Conservation (phyloP, 2,329 filamentous ascomycete genomes). For the Fusarium anguioides region DNA sequence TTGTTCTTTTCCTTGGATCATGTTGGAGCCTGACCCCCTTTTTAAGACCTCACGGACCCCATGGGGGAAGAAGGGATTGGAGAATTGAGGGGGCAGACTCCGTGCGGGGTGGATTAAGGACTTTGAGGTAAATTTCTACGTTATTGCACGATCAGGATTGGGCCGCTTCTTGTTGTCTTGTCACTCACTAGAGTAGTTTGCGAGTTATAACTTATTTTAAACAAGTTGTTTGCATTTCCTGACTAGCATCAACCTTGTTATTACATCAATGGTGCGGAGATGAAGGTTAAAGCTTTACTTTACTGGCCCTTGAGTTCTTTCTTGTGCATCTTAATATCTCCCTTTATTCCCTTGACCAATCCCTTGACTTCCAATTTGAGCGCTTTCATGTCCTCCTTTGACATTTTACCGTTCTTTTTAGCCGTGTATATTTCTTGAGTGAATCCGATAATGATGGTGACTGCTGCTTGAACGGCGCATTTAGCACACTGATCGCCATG, state of each 20-base stretch:
- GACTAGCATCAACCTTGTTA: not conserved
- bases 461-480: slow-evolving; percentile 17
- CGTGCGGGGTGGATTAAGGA: too few relatives aligned
- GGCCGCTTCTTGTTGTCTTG: slow-evolving; percentile 5
- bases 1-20: not conserved
- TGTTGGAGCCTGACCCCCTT: not conserved
- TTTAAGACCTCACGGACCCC: not conserved
- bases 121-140: too few relatives aligned
- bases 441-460: slow-evolving; percentile 2
- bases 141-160: not conserved
- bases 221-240: not conserved
- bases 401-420: slow-evolving; percentile 28
- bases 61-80: slow-evolving; percentile 3
- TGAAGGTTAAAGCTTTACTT: not conserved
- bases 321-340: slow-evolving; percentile 5
- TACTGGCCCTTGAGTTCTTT: not conserved
- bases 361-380: slow-evolving; percentile 30
- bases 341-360: slow-evolving; percentile 19
- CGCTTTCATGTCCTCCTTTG: slow-evolving; percentile 30
- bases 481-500: slow-evolving; percentile 23
- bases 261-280: not conserved
- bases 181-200: not conserved
- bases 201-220: too few relatives aligned
- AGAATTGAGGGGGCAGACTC: slow-evolving; percentile 4
- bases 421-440: slow-evolving; percentile 18